phyloP scores from a whole-genome alignment of 768 basidiomycete genomes.

The Clavaria fumosa region DNA sequence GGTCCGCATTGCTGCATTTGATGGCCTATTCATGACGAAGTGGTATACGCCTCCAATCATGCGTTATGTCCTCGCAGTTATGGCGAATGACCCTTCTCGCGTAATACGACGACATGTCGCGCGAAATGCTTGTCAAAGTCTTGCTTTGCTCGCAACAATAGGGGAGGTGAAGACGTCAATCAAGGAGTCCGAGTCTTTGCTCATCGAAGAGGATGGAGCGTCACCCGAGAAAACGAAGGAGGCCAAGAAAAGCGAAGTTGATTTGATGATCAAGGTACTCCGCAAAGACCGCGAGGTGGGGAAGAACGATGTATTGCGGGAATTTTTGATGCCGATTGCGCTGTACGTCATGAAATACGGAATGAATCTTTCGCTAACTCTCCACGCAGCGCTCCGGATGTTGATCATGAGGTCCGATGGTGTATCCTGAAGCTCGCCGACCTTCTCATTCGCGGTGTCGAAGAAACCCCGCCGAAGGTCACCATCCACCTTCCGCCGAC shows the following conservation, averaged over 20 bases:
- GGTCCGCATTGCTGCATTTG: slow-evolving; percentile 87
- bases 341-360: slow-evolving; percentile 57
- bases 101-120: slow-evolving; percentile 78
- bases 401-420: slow-evolving; percentile 84
- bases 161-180: slow-evolving; percentile 71
- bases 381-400: slow-evolving; percentile 42
- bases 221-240: slow-evolving; percentile 56
- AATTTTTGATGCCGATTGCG: slow-evolving; percentile 67
- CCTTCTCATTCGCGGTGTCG: slow-evolving; percentile 64
- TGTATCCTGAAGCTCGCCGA: slow-evolving; percentile 86
- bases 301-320: slow-evolving; percentile 62
- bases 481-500: slow-evolving; percentile 67
- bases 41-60: slow-evolving; percentile 77
- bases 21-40: slow-evolving; percentile 80
- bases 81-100: slow-evolving; percentile 74
- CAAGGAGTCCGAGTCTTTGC: slow-evolving; percentile 61
- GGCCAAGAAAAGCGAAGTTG: slow-evolving; percentile 68
- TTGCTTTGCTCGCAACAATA: slow-evolving; percentile 75
- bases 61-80: slow-evolving; percentile 76
- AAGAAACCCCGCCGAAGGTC: slow-evolving; percentile 77
- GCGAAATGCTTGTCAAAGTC: slow-evolving; percentile 68
- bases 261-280: slow-evolving; percentile 73
- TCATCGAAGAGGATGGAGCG: slow-evolving; percentile 79
- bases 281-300: slow-evolving; percentile 78
- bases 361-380: too few species aligned